Evolutionary conservation across 2,329 filamentous ascomycete genomes (phyloP), one percentile per base, ranked within the genome.

Genomic region (Dactylonectria macrodidyma): DNA sequence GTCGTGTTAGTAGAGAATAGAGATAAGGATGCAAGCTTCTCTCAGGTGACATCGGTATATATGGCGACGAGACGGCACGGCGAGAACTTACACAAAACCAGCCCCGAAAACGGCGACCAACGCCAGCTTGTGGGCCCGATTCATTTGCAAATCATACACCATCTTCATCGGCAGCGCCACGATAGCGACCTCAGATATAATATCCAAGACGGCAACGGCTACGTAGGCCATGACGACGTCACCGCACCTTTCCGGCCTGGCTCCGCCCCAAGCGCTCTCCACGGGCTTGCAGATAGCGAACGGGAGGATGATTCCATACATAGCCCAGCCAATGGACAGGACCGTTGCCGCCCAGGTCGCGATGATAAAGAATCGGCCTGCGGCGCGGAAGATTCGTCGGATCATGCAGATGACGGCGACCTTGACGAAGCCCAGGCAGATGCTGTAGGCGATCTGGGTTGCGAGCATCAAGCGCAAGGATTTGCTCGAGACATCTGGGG

Each of bases 341-440:
- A 30, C 48, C 16, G 54, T 54, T 11, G 51, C 24, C 3, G 47
- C 44, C 56, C 60, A 67, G 4, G 55, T 67, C 6, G 58, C 52
- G 1, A 46, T 38, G 9, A 56, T 48, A 4, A 70, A 65, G 24
- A 44, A 57, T 38, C 38, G 30, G 8, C 62, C 64, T 24, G 48
- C 51, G 26, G 62, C 30, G 38, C 48, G 52, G 22, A 70, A 70
- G 44, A 70, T 66, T 34, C 68, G 55, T 19, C 65, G 66, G 46
- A 70, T 57, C 62, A 70, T 65, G 12, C 56, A 36, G 30, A 70
- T 61, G 14, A 70, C 59, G 16, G 62, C 56, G 16, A 66, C 19
- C n/a, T 70, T 68, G 56, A 70, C 60, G 44, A 65, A 70, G 24
- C 63, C 56, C 1, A 70, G 62, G 12, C 54, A 62, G 4, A 65